Conservation (phyloP, 805 yeast species). For the Candida berthetii region DNA sequence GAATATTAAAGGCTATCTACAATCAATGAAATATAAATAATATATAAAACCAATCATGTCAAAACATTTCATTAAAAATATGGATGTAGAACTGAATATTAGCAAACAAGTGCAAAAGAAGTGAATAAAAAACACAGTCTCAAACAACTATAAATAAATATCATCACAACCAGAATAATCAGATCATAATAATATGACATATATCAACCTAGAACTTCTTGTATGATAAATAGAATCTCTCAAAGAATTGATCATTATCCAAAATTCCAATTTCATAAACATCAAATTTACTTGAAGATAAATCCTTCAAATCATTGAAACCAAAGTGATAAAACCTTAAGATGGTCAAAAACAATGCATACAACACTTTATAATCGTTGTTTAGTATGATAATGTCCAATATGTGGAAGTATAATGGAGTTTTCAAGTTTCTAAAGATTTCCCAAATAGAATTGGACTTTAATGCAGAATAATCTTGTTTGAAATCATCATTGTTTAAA, state of each 20-base stretch:
- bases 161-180: too few species aligned
- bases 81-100: too few species aligned
- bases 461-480: conserved; percentile 6
- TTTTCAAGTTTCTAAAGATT: conserved; percentile 7
- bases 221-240: conserved; percentile 10
- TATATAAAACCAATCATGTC: too few species aligned
- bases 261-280: conserved; percentile 4
- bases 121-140: too few species aligned
- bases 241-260: conserved; percentile 15
- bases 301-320: conserved; percentile 26
- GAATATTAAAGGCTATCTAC: too few species aligned
- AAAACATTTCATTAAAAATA: too few species aligned
- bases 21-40: too few species aligned
- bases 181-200: too few species aligned
- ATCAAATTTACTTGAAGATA: conserved; percentile 7
- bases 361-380: conserved; percentile 30
- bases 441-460: conserved; percentile 4
- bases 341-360: conserved; percentile 33
- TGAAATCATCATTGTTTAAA: conserved; percentile 5
- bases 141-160: too few species aligned
- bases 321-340: conserved; percentile 48
- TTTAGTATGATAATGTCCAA: conserved; percentile 14
- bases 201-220: conserved; percentile 14
- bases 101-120: neutral
- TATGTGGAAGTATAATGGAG: conserved; percentile 9